Evolutionary conservation across 805 yeast genomes (phyloP).

Genomic region (Yarrowia sp.): DNA sequence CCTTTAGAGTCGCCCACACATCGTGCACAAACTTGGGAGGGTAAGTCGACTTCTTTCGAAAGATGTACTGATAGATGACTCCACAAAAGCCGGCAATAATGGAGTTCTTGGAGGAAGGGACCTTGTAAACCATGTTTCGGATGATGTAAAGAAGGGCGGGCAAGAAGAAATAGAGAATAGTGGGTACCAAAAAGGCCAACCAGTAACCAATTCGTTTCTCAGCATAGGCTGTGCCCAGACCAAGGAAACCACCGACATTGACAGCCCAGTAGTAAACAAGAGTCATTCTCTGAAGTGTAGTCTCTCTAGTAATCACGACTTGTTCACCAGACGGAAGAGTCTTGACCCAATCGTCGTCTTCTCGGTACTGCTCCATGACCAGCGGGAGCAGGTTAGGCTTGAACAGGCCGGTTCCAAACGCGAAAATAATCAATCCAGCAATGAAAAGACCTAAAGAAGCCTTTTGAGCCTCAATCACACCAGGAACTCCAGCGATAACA

Average conservation of each 20-base stretch:
- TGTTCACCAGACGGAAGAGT: neutral
- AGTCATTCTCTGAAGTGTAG: conserved; percentile 39
- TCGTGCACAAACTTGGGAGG: conserved; percentile 40
- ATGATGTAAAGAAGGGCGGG: conserved; percentile 31
- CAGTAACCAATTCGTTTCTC: conserved; percentile 1
- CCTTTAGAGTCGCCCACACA: neutral
- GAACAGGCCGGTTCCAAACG: neutral
- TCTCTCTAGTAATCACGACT: conserved; percentile 28
- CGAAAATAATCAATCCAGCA: neutral
- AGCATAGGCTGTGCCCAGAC: conserved; percentile 26
- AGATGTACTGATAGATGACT: neutral
- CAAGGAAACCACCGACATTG: conserved; percentile 53
- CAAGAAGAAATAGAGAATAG: neutral
- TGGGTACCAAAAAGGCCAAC: neutral
- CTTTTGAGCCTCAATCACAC: neutral
- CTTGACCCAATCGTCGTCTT: conserved; percentile 4
- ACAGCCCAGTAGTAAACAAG: conserved; percentile 54
- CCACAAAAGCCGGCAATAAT: conserved; percentile 10
- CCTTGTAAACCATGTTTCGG: neutral
- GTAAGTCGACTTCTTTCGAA: conserved; percentile 45
- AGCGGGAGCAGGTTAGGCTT: neutral
- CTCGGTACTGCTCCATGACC: neutral
- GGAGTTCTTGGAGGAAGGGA: neutral
- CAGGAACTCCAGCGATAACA: neutral
- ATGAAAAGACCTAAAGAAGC: neutral